Evolutionary conservation across 768 basidiomycete species (phyloP).

Genomic region (Daedaleopsis nitida): DNA sequence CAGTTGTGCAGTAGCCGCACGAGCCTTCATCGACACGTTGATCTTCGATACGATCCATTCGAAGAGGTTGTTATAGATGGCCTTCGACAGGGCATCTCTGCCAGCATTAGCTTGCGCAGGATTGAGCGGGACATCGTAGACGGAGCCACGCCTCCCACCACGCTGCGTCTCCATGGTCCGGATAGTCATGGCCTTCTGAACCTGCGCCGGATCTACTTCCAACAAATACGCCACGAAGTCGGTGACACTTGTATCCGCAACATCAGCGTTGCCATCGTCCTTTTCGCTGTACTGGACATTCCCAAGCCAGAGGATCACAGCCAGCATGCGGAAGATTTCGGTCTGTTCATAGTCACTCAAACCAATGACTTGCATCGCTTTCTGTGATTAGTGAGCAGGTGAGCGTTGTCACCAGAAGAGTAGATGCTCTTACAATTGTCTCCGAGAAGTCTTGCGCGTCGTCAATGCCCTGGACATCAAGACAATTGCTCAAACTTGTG

Average conservation of each 20-base stretch:
- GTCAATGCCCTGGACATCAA: slow-evolving; percentile 89
- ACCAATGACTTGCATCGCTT: slow-evolving; percentile 94
- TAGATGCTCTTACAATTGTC: slow-evolving; percentile 66
- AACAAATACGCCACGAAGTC: slow-evolving; percentile 96
- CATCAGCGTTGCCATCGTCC: slow-evolving; percentile 84
- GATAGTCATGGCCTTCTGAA: slow-evolving; percentile 86
- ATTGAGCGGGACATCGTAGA: slow-evolving; percentile 97
- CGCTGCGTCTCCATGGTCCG: slow-evolving; percentile 91
- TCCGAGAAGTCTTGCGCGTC: slow-evolving; percentile 86
- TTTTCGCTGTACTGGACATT: slow-evolving; percentile 89
- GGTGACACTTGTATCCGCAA: slow-evolving; percentile 84
- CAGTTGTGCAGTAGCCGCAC: slow-evolving; percentile 69
- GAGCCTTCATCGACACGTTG: slow-evolving; percentile 95
- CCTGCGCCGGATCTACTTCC: slow-evolving; percentile 76
- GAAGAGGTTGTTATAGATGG: slow-evolving; percentile 97
- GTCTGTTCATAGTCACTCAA: slow-evolving; percentile 82
- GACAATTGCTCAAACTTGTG: slow-evolving; percentile 88
- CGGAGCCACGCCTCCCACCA: slow-evolving; percentile 89
- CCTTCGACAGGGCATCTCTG: slow-evolving; percentile 91
- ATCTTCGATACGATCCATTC: slow-evolving; percentile 99
- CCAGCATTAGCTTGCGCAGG: slow-evolving; percentile 88
- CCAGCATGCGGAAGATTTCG: slow-evolving; percentile 93
- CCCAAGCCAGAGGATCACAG: slow-evolving; percentile 92
- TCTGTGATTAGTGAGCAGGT: slow-evolving; percentile 42
- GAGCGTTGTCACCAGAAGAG: slow-evolving; percentile 6